Base-by-base conservation (phyloP, 257 asterid species). In the Euphrasia confusa region DNA sequence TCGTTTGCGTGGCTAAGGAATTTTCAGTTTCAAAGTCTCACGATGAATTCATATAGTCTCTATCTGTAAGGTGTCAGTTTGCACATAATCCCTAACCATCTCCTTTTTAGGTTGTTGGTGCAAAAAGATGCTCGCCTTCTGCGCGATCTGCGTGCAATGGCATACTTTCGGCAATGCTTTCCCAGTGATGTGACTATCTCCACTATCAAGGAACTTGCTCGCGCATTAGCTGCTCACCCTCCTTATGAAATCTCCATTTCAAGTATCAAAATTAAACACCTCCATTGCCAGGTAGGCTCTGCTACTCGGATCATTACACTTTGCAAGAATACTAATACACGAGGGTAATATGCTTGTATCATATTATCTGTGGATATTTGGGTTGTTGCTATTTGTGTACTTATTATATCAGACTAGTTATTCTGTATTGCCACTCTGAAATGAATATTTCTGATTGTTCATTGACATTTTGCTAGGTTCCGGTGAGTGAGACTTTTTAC, bases 101-200 rank as follows among this genome's bases (percentile, higher is more conserved):
- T 53, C 54, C 33, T 58, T 66, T 59, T 54, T 69, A 92, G 99
- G 81, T 74, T 79, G 57, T 75, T 81, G 69, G 75, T 82, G 15
- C 86, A 70, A 71, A 89, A 83, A 64, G 83, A 89, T 79, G 83
- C 95, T 15, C 80, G 67, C 32, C 79, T 79, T 74, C 58, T 83
- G 45, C 82, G 99, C 58, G 95, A 89, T 72, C 56, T 89, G 53
- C 93, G 89, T 61, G 56, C 80, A 21, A 86, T 89, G 83, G 89
- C 94, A 60, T 92, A 92, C 83, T 92, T 92, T 72, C 82, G 90
- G 68, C 99, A 89, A 60, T 89, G 96, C 76, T 89, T 92, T 71
- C 84, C 94, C 9, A 80, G 82, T 74, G 83, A 82, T 50, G 54
- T 52, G 70, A 49, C 66, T 63, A 71, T 87, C 77, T 71, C 86